Conservation (phyloP, 164 flowering plant genomes). For the Tinospora cordifolia region DNA sequence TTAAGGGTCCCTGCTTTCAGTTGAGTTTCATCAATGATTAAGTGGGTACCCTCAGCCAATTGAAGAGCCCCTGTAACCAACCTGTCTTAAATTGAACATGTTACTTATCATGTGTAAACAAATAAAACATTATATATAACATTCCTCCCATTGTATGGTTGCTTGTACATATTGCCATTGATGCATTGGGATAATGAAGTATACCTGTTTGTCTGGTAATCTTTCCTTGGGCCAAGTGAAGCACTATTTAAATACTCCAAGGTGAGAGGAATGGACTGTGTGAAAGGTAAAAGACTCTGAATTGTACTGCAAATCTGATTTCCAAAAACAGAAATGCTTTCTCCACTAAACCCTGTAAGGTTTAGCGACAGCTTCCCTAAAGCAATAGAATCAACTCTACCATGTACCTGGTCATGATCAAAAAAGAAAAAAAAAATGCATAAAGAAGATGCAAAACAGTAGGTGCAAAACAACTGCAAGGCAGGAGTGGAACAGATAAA, state of each 20-base stretch:
- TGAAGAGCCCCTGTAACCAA: conserved; percentile 71
- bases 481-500: background rate
- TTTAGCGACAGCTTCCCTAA: conserved; percentile 91
- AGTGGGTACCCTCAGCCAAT: conserved; percentile 76
- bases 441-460: background rate
- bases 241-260: conserved; percentile 69
- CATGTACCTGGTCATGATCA: conserved; percentile 59
- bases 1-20: conserved; percentile 65
- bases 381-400: conserved; percentile 56
- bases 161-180: background rate
- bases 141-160: background rate
- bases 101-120: background rate
- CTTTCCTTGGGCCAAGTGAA: conserved; percentile 71
- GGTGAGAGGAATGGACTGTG: conserved; percentile 55
- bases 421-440: background rate
- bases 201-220: conserved; percentile 71
- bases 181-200: background rate
- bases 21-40: conserved; percentile 76
- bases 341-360: conserved; percentile 59
- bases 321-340: conserved; percentile 56
- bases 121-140: background rate
- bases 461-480: background rate
- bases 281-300: conserved; percentile 60
- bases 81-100: conserved; percentile 31
- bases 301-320: conserved; percentile 37